Percentiles rank a stretch among this genome's conserved stretches.
These are phyloP conservation scores for Gleditsia sinensis DNA, from an alignment of 306 rosid species.

Conservation along the genomic window DNA sequence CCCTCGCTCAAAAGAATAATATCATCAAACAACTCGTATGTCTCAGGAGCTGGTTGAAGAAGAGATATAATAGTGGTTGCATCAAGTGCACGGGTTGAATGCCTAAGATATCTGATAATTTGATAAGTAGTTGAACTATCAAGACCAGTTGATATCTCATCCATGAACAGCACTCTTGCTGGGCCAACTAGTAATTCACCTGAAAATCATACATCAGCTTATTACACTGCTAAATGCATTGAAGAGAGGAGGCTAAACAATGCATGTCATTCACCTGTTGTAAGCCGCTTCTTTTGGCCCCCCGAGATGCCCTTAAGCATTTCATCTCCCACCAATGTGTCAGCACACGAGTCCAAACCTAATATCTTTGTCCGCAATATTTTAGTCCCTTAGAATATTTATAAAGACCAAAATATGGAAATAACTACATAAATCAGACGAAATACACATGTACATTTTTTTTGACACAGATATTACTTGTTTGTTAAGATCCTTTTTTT, in stretches of 20 bases:
- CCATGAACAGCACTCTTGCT: constrained; percentile 97
- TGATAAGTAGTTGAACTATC: constrained; percentile 96
- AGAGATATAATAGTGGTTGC: constrained; percentile 89
- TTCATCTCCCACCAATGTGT: constrained; percentile 98
- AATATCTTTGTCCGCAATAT: constrained; percentile 85
- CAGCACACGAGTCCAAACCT: constrained; percentile 99
- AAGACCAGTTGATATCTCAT: constrained; percentile 97
- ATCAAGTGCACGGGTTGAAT: constrained; percentile 88
- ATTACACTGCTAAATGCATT: not conserved
- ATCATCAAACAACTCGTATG: constrained; percentile 96
- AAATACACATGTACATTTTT: not conserved
- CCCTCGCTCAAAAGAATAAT: constrained; percentile 92
- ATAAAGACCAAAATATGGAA: constrained; percentile 14
- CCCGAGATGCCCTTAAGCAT: constrained; percentile 99
- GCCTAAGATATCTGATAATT: constrained; percentile 84
- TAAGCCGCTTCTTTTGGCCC: constrained; percentile 98
- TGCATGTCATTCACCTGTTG: constrained; percentile 58
- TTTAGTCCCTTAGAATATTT: constrained; percentile 46
- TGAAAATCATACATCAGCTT: constrained; percentile 37
- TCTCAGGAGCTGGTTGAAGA: constrained; percentile 99
- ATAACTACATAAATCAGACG: constrained; percentile 3
- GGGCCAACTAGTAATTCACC: constrained; percentile 96
- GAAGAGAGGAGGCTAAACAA: not conserved
- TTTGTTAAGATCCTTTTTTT: not conserved
- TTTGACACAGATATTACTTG: not conserved